These are phyloP conservation scores for Ogataea trehalophila DNA, from an alignment of 805 yeast species.

Conservation along the genomic window DNA sequence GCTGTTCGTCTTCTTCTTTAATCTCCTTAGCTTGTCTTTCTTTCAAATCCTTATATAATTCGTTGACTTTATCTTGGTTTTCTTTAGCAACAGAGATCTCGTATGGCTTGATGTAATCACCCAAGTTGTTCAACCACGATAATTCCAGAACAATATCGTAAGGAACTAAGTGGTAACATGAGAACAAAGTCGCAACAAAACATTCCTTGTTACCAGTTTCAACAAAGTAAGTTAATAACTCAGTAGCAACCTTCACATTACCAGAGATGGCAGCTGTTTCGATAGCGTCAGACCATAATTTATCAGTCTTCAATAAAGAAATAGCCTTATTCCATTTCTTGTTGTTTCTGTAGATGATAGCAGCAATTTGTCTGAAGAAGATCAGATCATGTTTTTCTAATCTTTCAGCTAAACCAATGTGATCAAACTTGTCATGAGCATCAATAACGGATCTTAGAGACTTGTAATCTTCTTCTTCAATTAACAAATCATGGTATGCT, in stretches of 20 bases:
- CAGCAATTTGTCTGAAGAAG: constrained; percentile 95
- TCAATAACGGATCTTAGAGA: constrained; percentile 85
- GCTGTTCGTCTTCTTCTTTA: constrained; percentile 43
- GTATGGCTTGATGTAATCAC: constrained; percentile 87
- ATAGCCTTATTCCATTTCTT: constrained; percentile 91
- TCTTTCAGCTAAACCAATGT: constrained; percentile 85
- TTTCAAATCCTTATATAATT: constrained; percentile 64
- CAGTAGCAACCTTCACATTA: constrained; percentile 79
- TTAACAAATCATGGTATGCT: constrained; percentile 91
- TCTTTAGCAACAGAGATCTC: constrained; percentile 80
- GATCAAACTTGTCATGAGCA: constrained; percentile 85
- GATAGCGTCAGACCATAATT: constrained; percentile 91
- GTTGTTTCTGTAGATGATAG: constrained; percentile 87
- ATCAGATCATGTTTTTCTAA: constrained; percentile 87
- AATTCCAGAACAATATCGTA: constrained; percentile 84
- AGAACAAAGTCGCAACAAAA: constrained; percentile 81
- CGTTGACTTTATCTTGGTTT: constrained; percentile 61
- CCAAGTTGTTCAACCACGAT: constrained; percentile 84
- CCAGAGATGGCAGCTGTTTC: constrained; percentile 84
- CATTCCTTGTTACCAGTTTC: constrained; percentile 97
- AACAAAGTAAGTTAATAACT: constrained; percentile 83
- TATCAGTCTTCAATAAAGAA: constrained; percentile 83
- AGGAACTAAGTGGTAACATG: constrained; percentile 74
- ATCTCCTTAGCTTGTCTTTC: constrained; percentile 58
- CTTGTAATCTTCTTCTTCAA: constrained; percentile 95